A percentile compares a stretch with the other conserved stretches of the same genome.
phyloP scores from a whole-genome alignment of 257 asterid genomes.

The Echites panduratus region DNA sequence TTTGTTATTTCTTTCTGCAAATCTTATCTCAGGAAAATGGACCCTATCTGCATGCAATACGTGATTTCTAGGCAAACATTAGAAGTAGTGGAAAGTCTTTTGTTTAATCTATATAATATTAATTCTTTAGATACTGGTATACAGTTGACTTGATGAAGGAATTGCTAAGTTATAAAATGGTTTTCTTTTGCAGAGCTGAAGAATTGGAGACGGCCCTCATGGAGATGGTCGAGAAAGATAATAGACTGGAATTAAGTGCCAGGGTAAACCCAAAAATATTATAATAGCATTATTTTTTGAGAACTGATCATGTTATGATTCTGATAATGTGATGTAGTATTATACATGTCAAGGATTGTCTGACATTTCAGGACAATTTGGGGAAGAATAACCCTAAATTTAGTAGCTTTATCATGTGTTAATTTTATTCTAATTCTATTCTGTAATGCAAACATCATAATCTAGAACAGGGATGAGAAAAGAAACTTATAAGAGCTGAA shows the following conservation, averaged over 20 bases:
- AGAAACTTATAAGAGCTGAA: neutral
- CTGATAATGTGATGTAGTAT: neutral
- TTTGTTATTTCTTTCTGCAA: constrained; percentile 2
- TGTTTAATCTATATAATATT: neutral
- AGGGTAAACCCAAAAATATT: constrained; percentile 40
- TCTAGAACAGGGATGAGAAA: neutral
- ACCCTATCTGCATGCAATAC: neutral
- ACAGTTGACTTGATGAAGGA: neutral
- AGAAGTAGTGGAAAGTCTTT: neutral
- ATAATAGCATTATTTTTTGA: neutral
- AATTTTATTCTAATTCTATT: neutral
- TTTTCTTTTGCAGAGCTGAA: constrained; percentile 57
- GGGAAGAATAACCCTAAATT: neutral
- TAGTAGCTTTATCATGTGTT: neutral
- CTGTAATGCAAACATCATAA: neutral
- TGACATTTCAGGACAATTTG: neutral
- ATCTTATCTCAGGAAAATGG: neutral
- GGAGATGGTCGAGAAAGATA: constrained; percentile 84
- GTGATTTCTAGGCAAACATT: neutral
- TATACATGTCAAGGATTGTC: neutral
- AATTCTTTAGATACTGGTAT: neutral
- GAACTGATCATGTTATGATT: neutral
- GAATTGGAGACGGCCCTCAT: constrained; percentile 87
- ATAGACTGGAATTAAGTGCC: constrained; percentile 75
- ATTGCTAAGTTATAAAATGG: constrained; percentile 11